Conservation (phyloP, 2,329 filamentous ascomycete genomes). For the Graphilbum sp. region DNA sequence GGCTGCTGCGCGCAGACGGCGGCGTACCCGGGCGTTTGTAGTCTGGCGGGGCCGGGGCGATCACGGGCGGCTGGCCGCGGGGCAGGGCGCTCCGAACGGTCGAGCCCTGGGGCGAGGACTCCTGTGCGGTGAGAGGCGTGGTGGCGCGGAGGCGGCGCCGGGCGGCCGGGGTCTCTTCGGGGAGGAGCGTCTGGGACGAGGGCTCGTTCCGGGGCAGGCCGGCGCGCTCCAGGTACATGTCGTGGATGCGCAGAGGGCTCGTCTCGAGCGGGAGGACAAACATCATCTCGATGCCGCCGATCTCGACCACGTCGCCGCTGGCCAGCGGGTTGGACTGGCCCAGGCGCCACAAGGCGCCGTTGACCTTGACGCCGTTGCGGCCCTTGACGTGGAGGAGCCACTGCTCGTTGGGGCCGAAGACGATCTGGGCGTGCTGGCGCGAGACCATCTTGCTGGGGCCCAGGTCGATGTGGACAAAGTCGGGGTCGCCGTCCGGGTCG, state of each 20-base stretch:
- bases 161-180: conserved; percentile 1
- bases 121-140: conserved; percentile 9
- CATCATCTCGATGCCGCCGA: conserved; percentile 93
- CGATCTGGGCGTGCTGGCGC: conserved; percentile 58
- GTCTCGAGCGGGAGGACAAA: conserved; percentile 78
- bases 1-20: conserved; percentile 26
- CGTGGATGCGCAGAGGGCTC: conserved; percentile 48
- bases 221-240: conserved; percentile 52
- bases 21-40: conserved; percentile 46
- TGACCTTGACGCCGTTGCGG: conserved; percentile 77
- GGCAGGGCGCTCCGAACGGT: conserved; percentile 13
- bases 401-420: conserved; percentile 49
- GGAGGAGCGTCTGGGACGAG: not conserved
- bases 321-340: conserved; percentile 50
- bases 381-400: conserved; percentile 85
- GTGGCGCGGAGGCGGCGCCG: conserved; percentile 7
- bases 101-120: conserved; percentile 11
- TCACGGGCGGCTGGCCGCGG: conserved; percentile 23
- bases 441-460: conserved; percentile 72
- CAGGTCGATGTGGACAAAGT: conserved; percentile 69
- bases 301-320: conserved; percentile 83
- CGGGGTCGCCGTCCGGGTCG: conserved; percentile 27
- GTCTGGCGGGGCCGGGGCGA: conserved; percentile 43
- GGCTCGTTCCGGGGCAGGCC: conserved; percentile 25
- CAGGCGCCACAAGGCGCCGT: conserved; percentile 54